Percentiles rank a stretch among this genome's conserved stretches.
These are phyloP conservation scores for Taxillus chinensis DNA, from an alignment of 164 flowering plant species.

Conservation along the genomic window DNA sequence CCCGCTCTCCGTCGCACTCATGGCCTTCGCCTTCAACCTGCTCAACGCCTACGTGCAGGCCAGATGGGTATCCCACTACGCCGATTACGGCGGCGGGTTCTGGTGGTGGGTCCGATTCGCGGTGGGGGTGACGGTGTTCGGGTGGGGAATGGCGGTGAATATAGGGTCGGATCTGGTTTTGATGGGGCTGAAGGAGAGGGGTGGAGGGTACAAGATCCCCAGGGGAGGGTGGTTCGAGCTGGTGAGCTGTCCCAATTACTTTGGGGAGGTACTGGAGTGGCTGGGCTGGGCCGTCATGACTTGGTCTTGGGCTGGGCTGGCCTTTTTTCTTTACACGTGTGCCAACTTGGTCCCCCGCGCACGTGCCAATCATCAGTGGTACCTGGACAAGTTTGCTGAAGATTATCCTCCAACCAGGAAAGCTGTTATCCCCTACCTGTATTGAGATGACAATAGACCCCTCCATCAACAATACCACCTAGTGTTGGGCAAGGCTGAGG, in stretches of 20 bases:
- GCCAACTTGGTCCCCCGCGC: conserved; percentile 87
- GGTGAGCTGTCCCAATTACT: conserved; percentile 83
- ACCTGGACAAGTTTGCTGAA: conserved; percentile 68
- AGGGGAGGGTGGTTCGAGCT: conserved; percentile 71
- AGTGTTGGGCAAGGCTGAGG: too few species aligned
- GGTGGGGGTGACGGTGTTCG: conserved; percentile 45
- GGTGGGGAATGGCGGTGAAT: conserved; percentile 51
- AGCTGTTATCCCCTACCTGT: conserved; percentile 72
- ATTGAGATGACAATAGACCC: conserved; percentile 17
- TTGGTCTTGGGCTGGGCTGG: conserved; percentile 75
- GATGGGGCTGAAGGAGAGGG: conserved; percentile 31
- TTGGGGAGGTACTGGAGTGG: conserved; percentile 93
- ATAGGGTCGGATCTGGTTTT: conserved; percentile 54
- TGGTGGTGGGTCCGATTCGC: conserved; percentile 37
- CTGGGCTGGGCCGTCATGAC: conserved; percentile 82
- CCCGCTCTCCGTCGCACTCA: conserved; percentile 50
- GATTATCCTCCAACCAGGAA: conserved; percentile 76
- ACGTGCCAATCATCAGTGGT: conserved; percentile 60
- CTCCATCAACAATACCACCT: too few species aligned
- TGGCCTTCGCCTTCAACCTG: conserved; percentile 63
- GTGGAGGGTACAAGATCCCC: conserved; percentile 64
- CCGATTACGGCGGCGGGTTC: conserved; percentile 36
- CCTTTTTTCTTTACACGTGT: conserved; percentile 68
- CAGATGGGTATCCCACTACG: conserved; percentile 66
- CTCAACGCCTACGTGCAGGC: conserved; percentile 62